Evolutionary conservation across 2,329 filamentous ascomycete genomes (phyloP), one percentile per base, ranked within the genome.

Genomic region (Neurospora sp.): DNA sequence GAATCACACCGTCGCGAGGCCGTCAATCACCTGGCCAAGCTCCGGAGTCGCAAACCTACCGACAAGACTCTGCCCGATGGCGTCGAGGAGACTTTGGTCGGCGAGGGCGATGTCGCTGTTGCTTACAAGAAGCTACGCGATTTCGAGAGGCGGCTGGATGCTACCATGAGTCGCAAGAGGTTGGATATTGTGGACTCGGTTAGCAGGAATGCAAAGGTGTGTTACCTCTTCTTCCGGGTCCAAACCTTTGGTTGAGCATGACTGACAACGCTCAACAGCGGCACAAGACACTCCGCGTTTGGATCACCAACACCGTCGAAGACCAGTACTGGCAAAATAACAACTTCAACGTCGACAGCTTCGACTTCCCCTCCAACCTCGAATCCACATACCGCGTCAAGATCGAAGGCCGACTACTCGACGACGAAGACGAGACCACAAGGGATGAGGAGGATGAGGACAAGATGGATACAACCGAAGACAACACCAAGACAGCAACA

Each of bases 31-130:
- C 84, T 88, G 73, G 89, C 91, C 66, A 93, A 94, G 80, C 89
- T 93, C 72, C 89, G 92, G 75, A 93, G 92, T 77, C 89, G 90
- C 78, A 96, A 95, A 81, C 96, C 96, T 1, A 97, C 93, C 70
- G 96, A 99, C 81, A 97, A 93, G 85, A 96, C 93, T 76, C 89
- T 99, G 36, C 94, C 96, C 46, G 94, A 98, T 73, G 93, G 92
- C 69, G 86, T 97, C 65, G 94, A 96, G 75, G 89, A 93, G 66
- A 87, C 91, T 73, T 41, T 75, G 39, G 70, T 73, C 11, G 88
- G 93, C 72, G 88, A 97, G 73, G 93, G 92, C 72, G 92, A 97
- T 79, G 90, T 91, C 46, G 93, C 91, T 65, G 85, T 90, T 77
- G 87, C 92, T 75, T 99, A 99, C 82, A 90, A 89, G 77, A 89